These are phyloP conservation scores for Xerocomus brunneocitrinus DNA, from an alignment of 768 basidiomycete genomes.

Conservation along the genomic window DNA sequence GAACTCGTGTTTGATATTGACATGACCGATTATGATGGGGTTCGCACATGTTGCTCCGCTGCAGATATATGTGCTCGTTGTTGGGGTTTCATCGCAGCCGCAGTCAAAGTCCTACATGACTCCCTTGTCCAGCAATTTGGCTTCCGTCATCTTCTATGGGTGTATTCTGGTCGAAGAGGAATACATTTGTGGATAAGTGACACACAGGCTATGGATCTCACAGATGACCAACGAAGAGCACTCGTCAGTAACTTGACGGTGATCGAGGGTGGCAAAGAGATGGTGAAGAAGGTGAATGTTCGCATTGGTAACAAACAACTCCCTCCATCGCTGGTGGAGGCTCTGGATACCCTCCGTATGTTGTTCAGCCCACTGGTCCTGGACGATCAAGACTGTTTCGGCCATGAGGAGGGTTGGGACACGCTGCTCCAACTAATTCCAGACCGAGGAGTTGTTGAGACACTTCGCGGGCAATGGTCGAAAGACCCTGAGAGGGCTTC, in stretches of 20 bases:
- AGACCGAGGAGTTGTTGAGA: constrained; percentile 45
- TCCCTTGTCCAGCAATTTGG: constrained; percentile 87
- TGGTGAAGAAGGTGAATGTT: constrained; percentile 78
- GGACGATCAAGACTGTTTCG: constrained; percentile 82
- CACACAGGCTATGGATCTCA: constrained; percentile 78
- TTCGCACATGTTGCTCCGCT: constrained; percentile 91
- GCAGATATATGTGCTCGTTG: constrained; percentile 89
- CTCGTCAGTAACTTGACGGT: constrained; percentile 87
- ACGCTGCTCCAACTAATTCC: constrained; percentile 72
- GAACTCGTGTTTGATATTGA: constrained; percentile 99
- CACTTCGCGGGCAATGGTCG: constrained; percentile 58
- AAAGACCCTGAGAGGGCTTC: constrained; percentile 51
- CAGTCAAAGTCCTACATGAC: constrained; percentile 80
- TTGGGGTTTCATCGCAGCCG: constrained; percentile 92
- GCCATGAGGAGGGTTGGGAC: constrained; percentile 64
- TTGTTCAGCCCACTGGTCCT: constrained; percentile 69
- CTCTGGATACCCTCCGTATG: constrained; percentile 45
- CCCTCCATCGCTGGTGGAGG: constrained; percentile 67
- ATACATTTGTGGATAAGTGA: constrained; percentile 99
- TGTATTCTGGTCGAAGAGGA: constrained; percentile 96
- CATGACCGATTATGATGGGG: constrained; percentile 97
- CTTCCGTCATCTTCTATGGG: constrained; percentile 88
- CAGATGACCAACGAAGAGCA: constrained; percentile 85
- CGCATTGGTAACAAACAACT: constrained; percentile 43
- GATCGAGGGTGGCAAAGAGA: constrained; percentile 74